phyloP scores from a whole-genome alignment of 805 yeast genomes.

The Wickerhamiella qilinensis region DNA sequence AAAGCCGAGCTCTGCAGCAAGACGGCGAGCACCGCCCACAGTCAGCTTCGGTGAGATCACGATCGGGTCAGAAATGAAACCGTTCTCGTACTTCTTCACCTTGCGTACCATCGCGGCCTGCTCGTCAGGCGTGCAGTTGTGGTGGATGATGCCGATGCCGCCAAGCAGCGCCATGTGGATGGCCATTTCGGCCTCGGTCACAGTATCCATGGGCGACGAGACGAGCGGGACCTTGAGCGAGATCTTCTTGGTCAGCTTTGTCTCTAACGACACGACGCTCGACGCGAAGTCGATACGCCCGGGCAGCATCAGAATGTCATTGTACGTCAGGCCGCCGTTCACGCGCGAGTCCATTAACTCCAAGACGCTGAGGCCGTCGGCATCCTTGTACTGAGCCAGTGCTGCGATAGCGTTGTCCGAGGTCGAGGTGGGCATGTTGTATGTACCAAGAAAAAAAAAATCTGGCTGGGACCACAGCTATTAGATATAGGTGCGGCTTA shows the following conservation, averaged over 20 bases:
- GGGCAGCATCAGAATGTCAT: slow-evolving; percentile 88
- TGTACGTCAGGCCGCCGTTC: slow-evolving; percentile 95
- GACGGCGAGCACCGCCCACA: slow-evolving; percentile 61
- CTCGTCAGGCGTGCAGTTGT: slow-evolving; percentile 90
- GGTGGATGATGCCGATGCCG: slow-evolving; percentile 97
- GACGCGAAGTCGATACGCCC: slow-evolving; percentile 88
- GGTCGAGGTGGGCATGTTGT: background rate
- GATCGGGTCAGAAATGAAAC: slow-evolving; percentile 88
- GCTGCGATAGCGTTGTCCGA: slow-evolving; percentile 38
- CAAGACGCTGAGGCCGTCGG: slow-evolving; percentile 74
- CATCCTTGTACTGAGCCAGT: slow-evolving; percentile 46
- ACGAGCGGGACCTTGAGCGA: slow-evolving; percentile 86
- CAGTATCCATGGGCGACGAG: slow-evolving; percentile 99
- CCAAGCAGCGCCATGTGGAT: slow-evolving; percentile 96
- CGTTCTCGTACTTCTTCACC: slow-evolving; percentile 95
- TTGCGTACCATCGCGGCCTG: slow-evolving; percentile 97
- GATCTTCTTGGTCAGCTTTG: slow-evolving; percentile 83
- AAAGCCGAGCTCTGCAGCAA: slow-evolving; percentile 67
- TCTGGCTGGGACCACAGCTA: too few species aligned
- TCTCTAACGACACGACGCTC: slow-evolving; percentile 56
- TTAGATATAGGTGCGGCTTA: too few species aligned
- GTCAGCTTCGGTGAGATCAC: slow-evolving; percentile 64
- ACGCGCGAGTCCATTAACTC: slow-evolving; percentile 76
- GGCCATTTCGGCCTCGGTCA: slow-evolving; percentile 95
- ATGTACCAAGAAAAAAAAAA: background rate